These are phyloP conservation scores for Blastobotrys apis DNA, from an alignment of 1,139 yeast species.

Conservation along the genomic window DNA sequence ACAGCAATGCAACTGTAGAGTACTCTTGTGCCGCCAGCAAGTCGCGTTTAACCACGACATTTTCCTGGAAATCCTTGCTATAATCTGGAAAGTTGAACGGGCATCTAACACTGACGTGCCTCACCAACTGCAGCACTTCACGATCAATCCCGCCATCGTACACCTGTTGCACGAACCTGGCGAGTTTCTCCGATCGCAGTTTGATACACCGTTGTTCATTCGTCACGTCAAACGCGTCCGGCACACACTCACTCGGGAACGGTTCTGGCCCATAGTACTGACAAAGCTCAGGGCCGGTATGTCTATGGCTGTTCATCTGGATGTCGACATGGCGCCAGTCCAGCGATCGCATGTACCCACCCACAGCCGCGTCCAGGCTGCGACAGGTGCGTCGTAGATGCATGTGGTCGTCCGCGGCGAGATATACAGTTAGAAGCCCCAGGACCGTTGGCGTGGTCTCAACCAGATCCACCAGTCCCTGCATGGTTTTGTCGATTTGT, in stretches of 20 bases:
- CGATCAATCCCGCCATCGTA: background rate
- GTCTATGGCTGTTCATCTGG: background rate
- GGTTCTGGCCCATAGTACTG: background rate
- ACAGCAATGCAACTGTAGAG: background rate
- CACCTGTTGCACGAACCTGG: background rate
- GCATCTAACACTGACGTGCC: background rate
- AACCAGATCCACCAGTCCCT: too few relatives aligned
- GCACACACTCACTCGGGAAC: background rate
- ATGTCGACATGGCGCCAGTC: conserved; percentile 1
- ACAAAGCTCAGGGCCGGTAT: background rate
- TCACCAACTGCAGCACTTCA: background rate
- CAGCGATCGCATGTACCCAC: background rate
- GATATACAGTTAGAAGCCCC: background rate
- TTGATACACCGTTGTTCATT: background rate
- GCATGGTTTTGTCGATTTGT: too few relatives aligned
- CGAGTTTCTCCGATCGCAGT: background rate
- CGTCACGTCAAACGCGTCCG: background rate
- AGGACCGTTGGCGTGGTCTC: too few relatives aligned
- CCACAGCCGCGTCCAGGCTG: background rate
- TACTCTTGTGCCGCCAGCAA: background rate
- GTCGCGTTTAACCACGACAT: background rate
- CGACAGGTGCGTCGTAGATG: background rate
- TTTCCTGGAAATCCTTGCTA: background rate
- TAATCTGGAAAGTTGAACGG: background rate
- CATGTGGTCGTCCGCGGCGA: background rate